Percentiles rank a stretch among this genome's conserved stretches.
phyloP scores from a whole-genome alignment of 176 grass and related monocot species.

The Hordeum vulgare region MorexV3_pseudomolecules_assembly NC_058518.1:457557793-457558292 shows the following conservation, averaged over 20 bases:
- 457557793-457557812: slow-evolving; percentile 76
- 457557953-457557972: slow-evolving; percentile 43
- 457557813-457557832: slow-evolving; percentile 45
- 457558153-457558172: slow-evolving; percentile 38
- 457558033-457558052: slow-evolving; percentile 54
- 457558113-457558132: slow-evolving; percentile 22
- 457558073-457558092: slow-evolving; percentile 37
- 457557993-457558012: slow-evolving; percentile 45
- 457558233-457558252: slow-evolving; percentile 30
- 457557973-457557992: not conserved
- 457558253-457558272: slow-evolving; percentile 39
- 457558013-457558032: slow-evolving; percentile 71
- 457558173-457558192: slow-evolving; percentile 60
- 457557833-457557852: slow-evolving; percentile 55
- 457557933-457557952: slow-evolving; percentile 49
- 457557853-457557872: slow-evolving; percentile 60
- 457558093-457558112: slow-evolving; percentile 31
- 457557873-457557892: slow-evolving; percentile 31
- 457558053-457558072: slow-evolving; percentile 12
- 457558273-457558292: slow-evolving; percentile 31
- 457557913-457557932: slow-evolving; percentile 57
- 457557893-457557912: slow-evolving; percentile 67
- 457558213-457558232: slow-evolving; percentile 9
- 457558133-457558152: slow-evolving; percentile 30
- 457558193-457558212: slow-evolving; percentile 31